These are phyloP conservation scores for Irpex sp. DNA, from an alignment of 1,284 basidiomycete genomes.

Conservation along the genomic window DNA sequence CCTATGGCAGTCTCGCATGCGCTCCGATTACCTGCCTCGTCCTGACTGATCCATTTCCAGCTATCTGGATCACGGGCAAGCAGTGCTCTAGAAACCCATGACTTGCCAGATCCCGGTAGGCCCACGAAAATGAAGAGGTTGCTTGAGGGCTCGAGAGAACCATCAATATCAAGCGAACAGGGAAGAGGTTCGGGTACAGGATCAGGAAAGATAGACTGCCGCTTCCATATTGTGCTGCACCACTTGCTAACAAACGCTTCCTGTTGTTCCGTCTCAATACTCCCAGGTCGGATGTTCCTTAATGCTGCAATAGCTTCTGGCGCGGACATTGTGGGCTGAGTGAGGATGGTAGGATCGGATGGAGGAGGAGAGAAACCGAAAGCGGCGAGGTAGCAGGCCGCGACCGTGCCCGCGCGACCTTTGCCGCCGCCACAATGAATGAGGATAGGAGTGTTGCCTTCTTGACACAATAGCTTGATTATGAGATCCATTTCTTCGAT, in stretches of 20 bases:
- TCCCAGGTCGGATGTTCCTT: slow-evolving; percentile 48
- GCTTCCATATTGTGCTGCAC: slow-evolving; percentile 59
- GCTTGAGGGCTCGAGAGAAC: slow-evolving; percentile 27
- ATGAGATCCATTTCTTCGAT: slow-evolving; percentile 60
- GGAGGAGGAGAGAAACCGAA: slow-evolving; percentile 45
- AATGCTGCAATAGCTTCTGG: slow-evolving; percentile 43
- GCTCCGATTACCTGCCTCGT: slow-evolving; percentile 47
- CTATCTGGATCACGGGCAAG: slow-evolving; percentile 37
- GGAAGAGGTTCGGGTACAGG: slow-evolving; percentile 46
- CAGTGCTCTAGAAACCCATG: slow-evolving; percentile 47
- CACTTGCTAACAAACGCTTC: slow-evolving; percentile 52
- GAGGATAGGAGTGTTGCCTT: slow-evolving; percentile 43
- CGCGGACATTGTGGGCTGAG: slow-evolving; percentile 46
- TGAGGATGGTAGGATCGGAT: slow-evolving; percentile 21
- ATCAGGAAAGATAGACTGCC: slow-evolving; percentile 44
- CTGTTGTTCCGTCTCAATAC: slow-evolving; percentile 52
- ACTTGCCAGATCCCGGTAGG: slow-evolving; percentile 59
- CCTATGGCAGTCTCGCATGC: slow-evolving; percentile 50
- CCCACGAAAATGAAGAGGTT: slow-evolving; percentile 55
- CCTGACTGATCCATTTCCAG: slow-evolving; percentile 50
- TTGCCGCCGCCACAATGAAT: slow-evolving; percentile 64
- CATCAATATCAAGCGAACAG: slow-evolving; percentile 42
- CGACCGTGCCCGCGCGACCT: slow-evolving; percentile 58
- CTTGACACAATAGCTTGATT: slow-evolving; percentile 41
- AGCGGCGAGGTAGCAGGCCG: slow-evolving; percentile 56